Conservation (phyloP, 2,329 filamentous ascomycete genomes). For the Periconia digitata region DNA sequence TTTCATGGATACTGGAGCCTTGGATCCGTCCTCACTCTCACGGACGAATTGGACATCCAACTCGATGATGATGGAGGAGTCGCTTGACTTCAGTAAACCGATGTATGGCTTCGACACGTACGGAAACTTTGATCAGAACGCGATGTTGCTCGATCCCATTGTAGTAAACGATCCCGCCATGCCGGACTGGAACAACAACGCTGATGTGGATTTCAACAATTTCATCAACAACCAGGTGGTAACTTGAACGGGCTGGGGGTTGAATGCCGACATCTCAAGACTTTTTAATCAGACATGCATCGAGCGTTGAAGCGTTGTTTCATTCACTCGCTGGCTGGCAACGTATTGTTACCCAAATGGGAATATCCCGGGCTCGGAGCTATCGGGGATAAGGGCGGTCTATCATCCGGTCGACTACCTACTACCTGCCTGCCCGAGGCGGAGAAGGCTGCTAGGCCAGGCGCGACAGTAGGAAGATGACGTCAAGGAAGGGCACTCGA, state of each 20-base stretch:
- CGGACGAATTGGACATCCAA: slow-evolving; percentile 34
- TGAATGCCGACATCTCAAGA: slow-evolving; percentile 10
- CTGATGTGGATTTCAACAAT: slow-evolving; percentile 39
- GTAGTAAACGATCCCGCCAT: slow-evolving; percentile 36
- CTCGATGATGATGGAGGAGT: slow-evolving; percentile 40
- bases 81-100: slow-evolving; percentile 38
- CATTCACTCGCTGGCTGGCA: slow-evolving; percentile 17
- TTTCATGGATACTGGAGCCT: slow-evolving; percentile 30
- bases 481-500: slow-evolving; percentile 13
- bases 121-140: slow-evolving; percentile 32
- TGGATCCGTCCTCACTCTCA: slow-evolving; percentile 35
- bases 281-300: slow-evolving; percentile 23
- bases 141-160: slow-evolving; percentile 36
- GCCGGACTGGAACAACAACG: slow-evolving; percentile 38
- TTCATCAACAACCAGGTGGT: slow-evolving; percentile 40
- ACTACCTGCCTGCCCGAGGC: too few relatives aligned
- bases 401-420: slow-evolving; percentile 13
- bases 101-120: slow-evolving; percentile 37
- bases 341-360: slow-evolving; percentile 23
- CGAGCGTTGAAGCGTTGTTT: slow-evolving; percentile 36
- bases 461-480: slow-evolving; percentile 33
- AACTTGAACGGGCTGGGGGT: slow-evolving; percentile 26
- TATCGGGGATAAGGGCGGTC: slow-evolving; percentile 18
- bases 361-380: slow-evolving; percentile 17
- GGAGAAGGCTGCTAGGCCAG: too few relatives aligned